These are phyloP conservation scores for Beta vulgaris DNA, from an alignment of 148 eudicot genomes.

Conservation along the genomic window DNA sequence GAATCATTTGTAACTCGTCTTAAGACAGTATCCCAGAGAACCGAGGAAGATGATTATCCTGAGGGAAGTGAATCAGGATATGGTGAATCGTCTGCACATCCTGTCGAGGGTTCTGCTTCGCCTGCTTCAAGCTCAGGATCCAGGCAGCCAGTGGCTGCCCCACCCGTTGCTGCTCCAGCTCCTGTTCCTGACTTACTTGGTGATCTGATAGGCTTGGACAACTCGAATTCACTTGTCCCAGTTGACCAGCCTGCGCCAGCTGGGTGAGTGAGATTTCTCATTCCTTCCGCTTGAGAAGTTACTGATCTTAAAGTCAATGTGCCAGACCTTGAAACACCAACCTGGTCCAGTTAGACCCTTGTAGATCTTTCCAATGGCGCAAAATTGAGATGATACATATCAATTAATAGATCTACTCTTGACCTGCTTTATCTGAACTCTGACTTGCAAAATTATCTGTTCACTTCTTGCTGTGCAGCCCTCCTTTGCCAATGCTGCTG, in stretches of 20 bases:
- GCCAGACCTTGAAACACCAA: neutral
- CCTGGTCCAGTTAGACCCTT: neutral
- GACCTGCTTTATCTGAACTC: neutral
- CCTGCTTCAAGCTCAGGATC: constrained; percentile 63
- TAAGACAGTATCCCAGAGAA: constrained; percentile 59
- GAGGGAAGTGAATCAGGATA: constrained; percentile 74
- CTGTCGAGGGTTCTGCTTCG: constrained; percentile 50
- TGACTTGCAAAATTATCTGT: neutral
- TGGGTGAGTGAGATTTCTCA: constrained; percentile 49
- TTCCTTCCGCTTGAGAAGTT: neutral
- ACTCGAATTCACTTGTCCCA: constrained; percentile 58
- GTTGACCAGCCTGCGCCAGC: constrained; percentile 66
- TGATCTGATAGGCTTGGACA: constrained; percentile 82
- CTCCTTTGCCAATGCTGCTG: constrained; percentile 75
- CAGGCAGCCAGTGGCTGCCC: constrained; percentile 48
- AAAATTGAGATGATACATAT: neutral
- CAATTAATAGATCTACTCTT: neutral
- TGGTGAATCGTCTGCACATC: constrained; percentile 68
- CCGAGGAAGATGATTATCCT: constrained; percentile 87
- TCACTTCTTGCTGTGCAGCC: constrained; percentile 52
- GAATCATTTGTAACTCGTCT: constrained; percentile 93
- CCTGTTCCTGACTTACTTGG: constrained; percentile 94
- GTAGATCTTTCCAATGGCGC: neutral
- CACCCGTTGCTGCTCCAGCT: constrained; percentile 44
- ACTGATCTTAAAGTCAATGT: neutral